Evolutionary conservation across 225 moss, liverwort and hornwort genomes (phyloP).

Genomic region (Marchantia paleacea): DNA sequence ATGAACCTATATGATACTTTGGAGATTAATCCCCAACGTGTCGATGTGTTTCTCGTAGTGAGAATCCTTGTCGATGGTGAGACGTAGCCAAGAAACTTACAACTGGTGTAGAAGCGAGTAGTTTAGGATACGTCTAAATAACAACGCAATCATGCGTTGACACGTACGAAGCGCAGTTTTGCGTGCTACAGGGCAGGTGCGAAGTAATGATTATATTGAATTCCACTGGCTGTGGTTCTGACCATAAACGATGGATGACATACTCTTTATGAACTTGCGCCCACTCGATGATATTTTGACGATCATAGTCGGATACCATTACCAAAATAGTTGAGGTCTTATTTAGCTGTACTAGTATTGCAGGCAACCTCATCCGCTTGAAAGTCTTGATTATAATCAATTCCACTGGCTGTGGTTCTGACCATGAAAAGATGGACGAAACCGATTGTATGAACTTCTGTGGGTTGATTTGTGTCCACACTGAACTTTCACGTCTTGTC

Average conservation of each 20-base stretch:
- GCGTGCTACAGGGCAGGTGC: not conserved
- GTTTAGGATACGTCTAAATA: too few relatives aligned
- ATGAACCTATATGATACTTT: too few relatives aligned
- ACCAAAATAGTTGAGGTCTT: too few relatives aligned
- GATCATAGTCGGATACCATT: too few relatives aligned
- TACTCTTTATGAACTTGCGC: not conserved
- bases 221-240: slow-evolving; percentile 22
- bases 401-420: slow-evolving; percentile 16
- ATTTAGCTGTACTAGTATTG: too few relatives aligned
- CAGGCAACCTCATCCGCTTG: not conserved
- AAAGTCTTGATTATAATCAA: slow-evolving; percentile 6
- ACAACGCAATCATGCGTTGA: too few relatives aligned
- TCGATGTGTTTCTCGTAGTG: too few relatives aligned
- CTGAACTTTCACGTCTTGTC: not conserved
- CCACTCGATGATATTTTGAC: too few relatives aligned
- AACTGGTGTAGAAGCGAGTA: too few relatives aligned
- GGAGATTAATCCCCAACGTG: too few relatives aligned
- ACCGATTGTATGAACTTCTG: not conserved
- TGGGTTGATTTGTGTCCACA: not conserved
- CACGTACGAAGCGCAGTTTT: too few relatives aligned
- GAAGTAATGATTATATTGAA: slow-evolving; percentile 2
- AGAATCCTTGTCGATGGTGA: too few relatives aligned
- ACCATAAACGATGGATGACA: slow-evolving; percentile 10
- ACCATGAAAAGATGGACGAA: not conserved
- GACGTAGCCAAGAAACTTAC: not conserved